phyloP scores from a whole-genome alignment of 2,329 filamentous ascomycete species.

The Chrysosporium queenslandicum region DNA sequence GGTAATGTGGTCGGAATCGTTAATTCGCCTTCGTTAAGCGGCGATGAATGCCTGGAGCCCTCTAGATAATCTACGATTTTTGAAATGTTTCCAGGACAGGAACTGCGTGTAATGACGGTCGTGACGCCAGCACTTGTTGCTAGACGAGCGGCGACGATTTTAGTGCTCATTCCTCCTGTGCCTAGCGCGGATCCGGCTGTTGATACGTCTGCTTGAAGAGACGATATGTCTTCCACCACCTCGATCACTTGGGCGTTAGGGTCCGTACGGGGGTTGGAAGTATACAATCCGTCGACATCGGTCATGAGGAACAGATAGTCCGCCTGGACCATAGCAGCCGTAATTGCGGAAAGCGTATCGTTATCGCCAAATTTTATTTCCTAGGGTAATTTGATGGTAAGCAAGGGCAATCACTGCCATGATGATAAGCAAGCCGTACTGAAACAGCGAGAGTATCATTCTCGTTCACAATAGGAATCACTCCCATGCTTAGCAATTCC shows the following conservation, averaged over 20 bases:
- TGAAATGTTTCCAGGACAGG: slow-evolving; percentile 83
- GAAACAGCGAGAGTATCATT: slow-evolving; percentile 95
- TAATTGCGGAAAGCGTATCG: slow-evolving; percentile 92
- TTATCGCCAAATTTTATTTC: slow-evolving; percentile 99
- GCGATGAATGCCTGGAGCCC: slow-evolving; percentile 24
- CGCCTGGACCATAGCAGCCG: slow-evolving; percentile 91
- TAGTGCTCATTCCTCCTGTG: slow-evolving; percentile 95
- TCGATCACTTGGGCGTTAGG: slow-evolving; percentile 83
- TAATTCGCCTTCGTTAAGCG: slow-evolving; percentile 12
- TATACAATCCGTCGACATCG: slow-evolving; percentile 94
- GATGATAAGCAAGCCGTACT: slow-evolving; percentile 26
- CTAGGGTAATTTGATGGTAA: slow-evolving; percentile 18
- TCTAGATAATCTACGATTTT: slow-evolving; percentile 78
- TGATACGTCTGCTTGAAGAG: slow-evolving; percentile 79
- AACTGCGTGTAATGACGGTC: slow-evolving; percentile 87
- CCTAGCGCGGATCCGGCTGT: slow-evolving; percentile 79
- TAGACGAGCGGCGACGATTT: slow-evolving; percentile 84
- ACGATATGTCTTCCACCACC: slow-evolving; percentile 78
- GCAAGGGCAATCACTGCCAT: neutral
- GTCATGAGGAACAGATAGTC: slow-evolving; percentile 98
- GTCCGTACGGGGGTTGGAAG: slow-evolving; percentile 81
- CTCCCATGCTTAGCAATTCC: slow-evolving; percentile 83
- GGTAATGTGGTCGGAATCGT: slow-evolving; percentile 32
- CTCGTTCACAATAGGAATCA: slow-evolving; percentile 97
- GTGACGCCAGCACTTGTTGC: slow-evolving; percentile 92